phyloP scores from a whole-genome alignment of 805 yeast species.

The Wickerhamiella dianesei region DNA sequence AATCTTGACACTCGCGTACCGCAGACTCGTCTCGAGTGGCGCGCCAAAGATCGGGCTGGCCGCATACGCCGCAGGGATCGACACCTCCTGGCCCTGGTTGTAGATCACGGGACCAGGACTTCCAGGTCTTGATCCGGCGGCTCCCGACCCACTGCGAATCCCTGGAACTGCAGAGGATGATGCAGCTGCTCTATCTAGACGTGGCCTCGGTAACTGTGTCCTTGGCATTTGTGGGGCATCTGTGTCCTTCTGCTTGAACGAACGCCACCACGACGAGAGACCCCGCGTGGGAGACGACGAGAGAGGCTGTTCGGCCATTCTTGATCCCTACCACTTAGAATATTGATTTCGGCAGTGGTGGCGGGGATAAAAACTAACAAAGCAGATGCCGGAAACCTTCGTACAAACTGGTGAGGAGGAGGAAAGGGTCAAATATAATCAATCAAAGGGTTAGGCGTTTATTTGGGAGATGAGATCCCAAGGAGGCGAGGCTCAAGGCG shows the following conservation, averaged over 20 bases:
- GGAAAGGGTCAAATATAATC: not conserved
- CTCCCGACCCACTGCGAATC: slow-evolving; percentile 4
- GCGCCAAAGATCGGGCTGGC: slow-evolving; percentile 58
- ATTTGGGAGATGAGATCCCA: too few species aligned
- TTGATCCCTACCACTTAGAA: too few species aligned
- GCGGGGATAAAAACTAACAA: too few species aligned
- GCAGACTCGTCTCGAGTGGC: slow-evolving; percentile 53
- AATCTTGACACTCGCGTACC: slow-evolving; percentile 65
- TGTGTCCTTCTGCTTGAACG: slow-evolving; percentile 23
- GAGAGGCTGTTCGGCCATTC: slow-evolving; percentile 10
- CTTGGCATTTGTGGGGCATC: too few species aligned
- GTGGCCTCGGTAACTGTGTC: slow-evolving; percentile 9
- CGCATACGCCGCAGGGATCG: slow-evolving; percentile 11
- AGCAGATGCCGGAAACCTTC: too few species aligned
- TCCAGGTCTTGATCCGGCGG: slow-evolving; percentile 4
- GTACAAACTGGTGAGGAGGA: too few species aligned
- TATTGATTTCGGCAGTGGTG: too few species aligned
- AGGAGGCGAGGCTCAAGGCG: too few species aligned
- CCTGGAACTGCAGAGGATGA: slow-evolving; percentile 27
- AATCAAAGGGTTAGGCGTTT: not conserved
- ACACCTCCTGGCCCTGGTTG: slow-evolving; percentile 12
- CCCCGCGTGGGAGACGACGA: slow-evolving; percentile 19
- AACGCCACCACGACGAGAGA: slow-evolving; percentile 33
- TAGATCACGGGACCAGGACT: slow-evolving; percentile 4
- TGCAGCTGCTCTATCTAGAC: slow-evolving; percentile 21